Conservation (phyloP, 306 rosid species). For the Cicer bijugum region DNA sequence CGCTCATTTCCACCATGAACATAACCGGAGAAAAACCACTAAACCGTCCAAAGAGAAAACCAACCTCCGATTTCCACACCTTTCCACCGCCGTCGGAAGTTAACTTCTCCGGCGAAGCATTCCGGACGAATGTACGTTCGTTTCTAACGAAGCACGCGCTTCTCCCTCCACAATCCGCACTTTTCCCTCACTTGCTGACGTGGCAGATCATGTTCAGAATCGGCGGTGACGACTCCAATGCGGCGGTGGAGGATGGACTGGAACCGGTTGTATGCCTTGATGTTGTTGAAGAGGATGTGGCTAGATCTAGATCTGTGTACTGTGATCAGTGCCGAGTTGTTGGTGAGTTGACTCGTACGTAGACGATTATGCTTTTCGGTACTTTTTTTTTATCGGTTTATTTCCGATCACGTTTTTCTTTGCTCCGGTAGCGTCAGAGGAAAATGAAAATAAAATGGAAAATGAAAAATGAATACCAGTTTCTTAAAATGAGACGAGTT, state of each 20-base stretch:
- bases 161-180: constrained; percentile 77
- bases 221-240: constrained; percentile 54
- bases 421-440: too few relatives aligned
- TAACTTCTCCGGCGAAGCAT: constrained; percentile 54
- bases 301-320: constrained; percentile 80
- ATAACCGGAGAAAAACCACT: constrained; percentile 69
- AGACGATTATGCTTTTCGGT: constrained; percentile 41
- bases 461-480: constrained; percentile 13
- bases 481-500: not conserved
- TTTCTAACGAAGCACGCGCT: constrained; percentile 76
- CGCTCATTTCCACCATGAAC: constrained; percentile 60
- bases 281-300: constrained; percentile 85
- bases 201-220: constrained; percentile 83
- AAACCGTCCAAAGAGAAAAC: constrained; percentile 81
- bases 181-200: constrained; percentile 77
- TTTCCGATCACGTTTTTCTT: constrained; percentile 30
- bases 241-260: not conserved
- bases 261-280: constrained; percentile 65
- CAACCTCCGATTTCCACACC: constrained; percentile 72
- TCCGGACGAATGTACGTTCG: constrained; percentile 60
- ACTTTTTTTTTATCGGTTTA: constrained; percentile 38
- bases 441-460: too few relatives aligned
- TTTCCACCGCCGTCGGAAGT: constrained; percentile 29
- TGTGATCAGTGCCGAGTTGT: constrained; percentile 97
- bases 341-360: constrained; percentile 74